Conservation (phyloP, 371 early-diverging fungal species). For the Blakeslea trispora region DNA sequence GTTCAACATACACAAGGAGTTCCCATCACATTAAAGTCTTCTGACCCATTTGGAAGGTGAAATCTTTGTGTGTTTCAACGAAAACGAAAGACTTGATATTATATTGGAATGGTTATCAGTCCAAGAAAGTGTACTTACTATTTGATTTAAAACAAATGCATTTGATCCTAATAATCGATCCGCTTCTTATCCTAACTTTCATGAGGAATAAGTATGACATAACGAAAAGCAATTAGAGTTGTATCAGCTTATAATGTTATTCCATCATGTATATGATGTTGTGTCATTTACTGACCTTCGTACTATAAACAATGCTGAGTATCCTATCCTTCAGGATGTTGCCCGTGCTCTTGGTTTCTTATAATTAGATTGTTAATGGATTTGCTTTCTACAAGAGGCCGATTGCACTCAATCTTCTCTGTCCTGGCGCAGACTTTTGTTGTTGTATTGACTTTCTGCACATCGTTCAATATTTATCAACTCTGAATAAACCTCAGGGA, state of each 20-base stretch:
- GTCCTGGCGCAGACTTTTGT: slow-evolving; percentile 20
- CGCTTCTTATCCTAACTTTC: slow-evolving; percentile 16
- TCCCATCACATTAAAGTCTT: slow-evolving; percentile 4
- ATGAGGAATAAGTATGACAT: slow-evolving; percentile 13
- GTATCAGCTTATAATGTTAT: slow-evolving; percentile 17
- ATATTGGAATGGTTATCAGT: not conserved
- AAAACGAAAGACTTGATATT: not conserved
- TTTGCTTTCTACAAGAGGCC: slow-evolving; percentile 16
- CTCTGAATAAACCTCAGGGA: not conserved
- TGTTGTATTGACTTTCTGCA: not conserved
- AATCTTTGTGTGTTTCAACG: too few species aligned
- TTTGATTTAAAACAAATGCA: not conserved
- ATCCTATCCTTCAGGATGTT: slow-evolving; percentile 15
- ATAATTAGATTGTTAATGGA: slow-evolving; percentile 13
- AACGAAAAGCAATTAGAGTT: slow-evolving; percentile 4
- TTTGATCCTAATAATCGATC: slow-evolving; percentile 6
- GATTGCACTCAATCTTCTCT: not conserved
- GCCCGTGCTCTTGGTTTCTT: slow-evolving; percentile 14
- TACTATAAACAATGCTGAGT: slow-evolving; percentile 3
- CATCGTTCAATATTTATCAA: not conserved
- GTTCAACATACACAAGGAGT: slow-evolving; percentile 20
- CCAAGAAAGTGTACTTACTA: not conserved
- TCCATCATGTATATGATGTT: slow-evolving; percentile 13
- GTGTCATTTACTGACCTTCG: slow-evolving; percentile 17
- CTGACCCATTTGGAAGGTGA: too few species aligned